Base-by-base conservation (phyloP, 1,284 basidiomycete species). In the Agroathelia rolfsii region DNA sequence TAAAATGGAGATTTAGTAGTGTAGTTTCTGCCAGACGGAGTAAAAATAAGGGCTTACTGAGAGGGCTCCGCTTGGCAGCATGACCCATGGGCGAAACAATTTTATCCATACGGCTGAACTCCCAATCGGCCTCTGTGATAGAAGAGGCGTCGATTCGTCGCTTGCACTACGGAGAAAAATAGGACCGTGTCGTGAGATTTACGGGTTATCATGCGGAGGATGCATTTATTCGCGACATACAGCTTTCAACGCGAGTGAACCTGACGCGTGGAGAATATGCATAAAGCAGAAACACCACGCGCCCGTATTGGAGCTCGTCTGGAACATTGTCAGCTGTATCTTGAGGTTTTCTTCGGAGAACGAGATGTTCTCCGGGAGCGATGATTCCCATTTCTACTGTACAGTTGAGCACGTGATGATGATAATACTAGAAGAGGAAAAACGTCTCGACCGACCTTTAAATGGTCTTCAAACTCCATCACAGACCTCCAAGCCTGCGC, bases 251-350 rank as follows among this genome's bases (percentile, higher is more conserved):
- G 70, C 76, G 33, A 84, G 58, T 19, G 66, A 59, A 42, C 70
- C 72, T 35, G 76, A 76, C 23, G 76, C 73, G 43, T 83, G 69
- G 41, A 77, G 56, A 22, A 72, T 62, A 49, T 85, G 82, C 62
- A 83, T 77, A 48, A 66, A 64, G 42, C 70, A 78, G 53, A 69
- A 86, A 44, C 73, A 77, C 83, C 82, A 86, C 7, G 80, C 78
- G 30, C 79, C 76, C 12, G 65, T 69, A 43, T 80, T 84, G 3
- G 77, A 77, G 43, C 69, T 69, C 7, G 80, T 83, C 47, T 82
- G 79, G 46, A 83, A 77, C 68, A 83, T 80, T 6, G 69, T 67
- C 41, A 72, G 57, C 43, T 86, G 80, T n/a, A 73, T 67, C 43
- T 66, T 60, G 12, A 83, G 50, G 46, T 65, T 81, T 42, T 76